phyloP scores from a whole-genome alignment of 2,329 filamentous ascomycete genomes.

The Penicillium griseofulvum region DNA sequence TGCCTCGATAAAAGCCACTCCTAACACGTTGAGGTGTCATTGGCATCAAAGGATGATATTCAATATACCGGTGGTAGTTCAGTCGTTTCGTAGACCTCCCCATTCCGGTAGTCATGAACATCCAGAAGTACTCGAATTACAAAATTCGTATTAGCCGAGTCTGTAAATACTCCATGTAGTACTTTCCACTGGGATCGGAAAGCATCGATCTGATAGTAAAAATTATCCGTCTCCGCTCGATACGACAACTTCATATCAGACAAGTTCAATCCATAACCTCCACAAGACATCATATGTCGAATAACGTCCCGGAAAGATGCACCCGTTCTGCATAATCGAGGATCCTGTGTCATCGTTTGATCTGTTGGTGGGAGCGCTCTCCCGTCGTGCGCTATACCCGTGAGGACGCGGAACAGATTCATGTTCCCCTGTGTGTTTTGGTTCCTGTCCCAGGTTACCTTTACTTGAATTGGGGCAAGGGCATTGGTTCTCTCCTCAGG shows the following conservation, averaged over 20 bases:
- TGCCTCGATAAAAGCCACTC: neutral
- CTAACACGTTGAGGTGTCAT: neutral
- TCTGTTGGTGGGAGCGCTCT: neutral
- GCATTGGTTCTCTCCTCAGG: accelerated
- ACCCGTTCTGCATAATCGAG: neutral
- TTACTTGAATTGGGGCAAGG: neutral
- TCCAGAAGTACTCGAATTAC: neutral
- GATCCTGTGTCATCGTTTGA: neutral
- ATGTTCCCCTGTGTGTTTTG: neutral
- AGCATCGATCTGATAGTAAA: neutral
- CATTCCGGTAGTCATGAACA: neutral
- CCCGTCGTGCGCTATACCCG: neutral
- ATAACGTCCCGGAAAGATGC: neutral
- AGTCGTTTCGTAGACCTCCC: neutral
- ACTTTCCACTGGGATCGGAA: neutral
- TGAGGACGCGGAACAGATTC: neutral
- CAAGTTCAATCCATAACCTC: neutral
- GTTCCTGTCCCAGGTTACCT: neutral
- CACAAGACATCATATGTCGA: neutral
- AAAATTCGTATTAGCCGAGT: neutral
- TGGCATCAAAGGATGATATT: neutral
- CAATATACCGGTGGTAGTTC: neutral
- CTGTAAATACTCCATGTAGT: neutral
- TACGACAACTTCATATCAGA: neutral
- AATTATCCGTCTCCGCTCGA: neutral